Evolutionary conservation across 768 basidiomycete genomes (phyloP).

Genomic region (Hygrophorus pudorinus): DNA sequence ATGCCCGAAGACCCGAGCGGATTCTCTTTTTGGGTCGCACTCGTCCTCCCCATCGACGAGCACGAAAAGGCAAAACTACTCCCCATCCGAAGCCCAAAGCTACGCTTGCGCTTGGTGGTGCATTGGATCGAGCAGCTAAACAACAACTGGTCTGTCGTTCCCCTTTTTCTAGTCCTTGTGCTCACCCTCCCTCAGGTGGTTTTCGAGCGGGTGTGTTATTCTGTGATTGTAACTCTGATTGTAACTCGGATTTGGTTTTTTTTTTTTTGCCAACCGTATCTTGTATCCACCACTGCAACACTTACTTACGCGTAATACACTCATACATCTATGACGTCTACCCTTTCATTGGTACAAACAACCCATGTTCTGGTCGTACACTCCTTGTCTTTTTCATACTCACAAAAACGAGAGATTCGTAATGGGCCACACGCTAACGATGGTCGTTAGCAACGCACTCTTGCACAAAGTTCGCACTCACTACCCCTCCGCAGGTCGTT

Average conservation of each 20-base stretch:
- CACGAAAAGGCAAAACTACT: conserved; percentile 81
- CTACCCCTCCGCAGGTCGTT: conserved; percentile 60
- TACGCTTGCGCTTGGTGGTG: conserved; percentile 77
- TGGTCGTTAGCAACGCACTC: no score
- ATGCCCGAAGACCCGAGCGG: conserved; percentile 63
- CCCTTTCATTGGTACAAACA: not conserved
- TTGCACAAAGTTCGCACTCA: conserved; percentile 32
- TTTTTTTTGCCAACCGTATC: not conserved
- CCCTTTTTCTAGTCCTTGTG: conserved; percentile 22
- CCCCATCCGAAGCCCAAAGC: conserved; percentile 65
- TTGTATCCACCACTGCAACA: not conserved
- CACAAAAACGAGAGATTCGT: conserved; percentile 34
- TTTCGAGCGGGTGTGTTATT: conserved; percentile 58
- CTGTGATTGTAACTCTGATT: not conserved
- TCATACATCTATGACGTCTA: not conserved
- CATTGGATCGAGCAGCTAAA: conserved; percentile 84
- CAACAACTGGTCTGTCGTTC: conserved; percentile 37
- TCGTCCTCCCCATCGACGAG: conserved; percentile 86
- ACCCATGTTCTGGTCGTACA: not conserved
- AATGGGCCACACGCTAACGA: conserved; percentile 59
- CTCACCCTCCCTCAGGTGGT: conserved; percentile 48
- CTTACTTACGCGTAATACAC: no score
- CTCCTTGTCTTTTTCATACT: not conserved
- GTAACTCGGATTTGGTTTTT: not conserved
- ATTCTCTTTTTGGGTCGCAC: conserved; percentile 87